phyloP scores from a whole-genome alignment of 352 stramenopile genomes.

The Elongisporangium prolatum region DNA sequence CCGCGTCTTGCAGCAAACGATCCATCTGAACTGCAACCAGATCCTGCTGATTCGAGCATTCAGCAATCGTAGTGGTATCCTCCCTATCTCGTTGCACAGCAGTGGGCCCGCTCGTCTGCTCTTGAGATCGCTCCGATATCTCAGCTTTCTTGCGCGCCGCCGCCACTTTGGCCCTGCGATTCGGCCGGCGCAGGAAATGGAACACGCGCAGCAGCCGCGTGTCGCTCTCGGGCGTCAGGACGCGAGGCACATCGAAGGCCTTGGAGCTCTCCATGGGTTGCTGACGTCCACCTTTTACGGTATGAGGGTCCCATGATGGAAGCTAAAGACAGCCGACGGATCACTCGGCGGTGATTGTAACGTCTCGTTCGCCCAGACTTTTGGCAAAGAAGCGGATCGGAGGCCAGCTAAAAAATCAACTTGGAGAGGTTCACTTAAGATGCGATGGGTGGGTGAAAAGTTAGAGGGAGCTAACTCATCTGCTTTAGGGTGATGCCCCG shows the following conservation, averaged over 20 bases:
- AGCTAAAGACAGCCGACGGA: not conserved
- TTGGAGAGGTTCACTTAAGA: not conserved
- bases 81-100: not conserved
- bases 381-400: not conserved
- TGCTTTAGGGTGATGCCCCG: not conserved
- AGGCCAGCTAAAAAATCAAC: not conserved
- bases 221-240: conserved; percentile 36
- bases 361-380: not conserved
- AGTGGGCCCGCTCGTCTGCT: not conserved
- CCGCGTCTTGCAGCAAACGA: not conserved
- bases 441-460: not conserved
- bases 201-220: conserved; percentile 48
- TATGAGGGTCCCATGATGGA: not conserved
- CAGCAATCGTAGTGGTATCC: not conserved
- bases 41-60: not conserved
- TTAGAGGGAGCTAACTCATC: not conserved
- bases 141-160: conserved; percentile 1
- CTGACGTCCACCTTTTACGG: not conserved
- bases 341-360: not conserved
- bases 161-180: conserved; percentile 38
- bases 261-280: conserved; percentile 12
- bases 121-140: not conserved
- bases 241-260: conserved; percentile 12
- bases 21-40: not conserved
- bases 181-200: conserved; percentile 48